phyloP scores from a whole-genome alignment of 305 asterid species.

The Fraxinus platypoda region DNA sequence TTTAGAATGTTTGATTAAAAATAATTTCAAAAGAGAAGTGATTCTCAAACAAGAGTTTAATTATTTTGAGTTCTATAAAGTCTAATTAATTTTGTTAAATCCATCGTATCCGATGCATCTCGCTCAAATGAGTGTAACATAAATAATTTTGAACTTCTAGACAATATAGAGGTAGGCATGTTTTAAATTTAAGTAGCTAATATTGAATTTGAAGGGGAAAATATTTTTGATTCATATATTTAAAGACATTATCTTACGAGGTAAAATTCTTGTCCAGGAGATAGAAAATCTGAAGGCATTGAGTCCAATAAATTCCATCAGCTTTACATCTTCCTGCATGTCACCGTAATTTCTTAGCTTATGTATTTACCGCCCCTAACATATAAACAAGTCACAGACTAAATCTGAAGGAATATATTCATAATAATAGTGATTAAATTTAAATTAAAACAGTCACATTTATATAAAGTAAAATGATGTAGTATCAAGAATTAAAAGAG shows the following conservation, averaged over 20 bases:
- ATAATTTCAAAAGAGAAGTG: too few species aligned
- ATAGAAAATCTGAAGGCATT: constrained; percentile 52
- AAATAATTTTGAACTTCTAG: background rate
- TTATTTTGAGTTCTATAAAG: too few species aligned
- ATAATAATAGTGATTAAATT: background rate
- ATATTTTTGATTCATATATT: background rate
- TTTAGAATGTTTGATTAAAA: too few species aligned
- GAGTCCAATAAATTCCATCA: constrained; percentile 47
- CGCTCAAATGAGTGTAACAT: background rate
- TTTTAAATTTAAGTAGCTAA: too few species aligned
- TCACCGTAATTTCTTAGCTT: background rate
- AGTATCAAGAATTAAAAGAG: background rate
- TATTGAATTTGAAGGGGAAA: background rate
- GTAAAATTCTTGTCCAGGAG: constrained; percentile 55
- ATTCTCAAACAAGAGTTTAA: too few species aligned
- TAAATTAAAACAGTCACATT: background rate
- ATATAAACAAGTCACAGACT: background rate
- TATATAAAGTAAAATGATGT: background rate
- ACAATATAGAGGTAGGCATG: background rate
- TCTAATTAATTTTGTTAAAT: background rate
- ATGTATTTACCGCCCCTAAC: too few species aligned
- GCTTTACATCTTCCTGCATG: constrained; percentile 45
- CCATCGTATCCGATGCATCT: background rate
- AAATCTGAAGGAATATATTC: background rate
- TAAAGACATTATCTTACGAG: constrained; percentile 31